Conservation (phyloP, 2,329 filamentous ascomycete species). For the Aspergillus hortae region DNA sequence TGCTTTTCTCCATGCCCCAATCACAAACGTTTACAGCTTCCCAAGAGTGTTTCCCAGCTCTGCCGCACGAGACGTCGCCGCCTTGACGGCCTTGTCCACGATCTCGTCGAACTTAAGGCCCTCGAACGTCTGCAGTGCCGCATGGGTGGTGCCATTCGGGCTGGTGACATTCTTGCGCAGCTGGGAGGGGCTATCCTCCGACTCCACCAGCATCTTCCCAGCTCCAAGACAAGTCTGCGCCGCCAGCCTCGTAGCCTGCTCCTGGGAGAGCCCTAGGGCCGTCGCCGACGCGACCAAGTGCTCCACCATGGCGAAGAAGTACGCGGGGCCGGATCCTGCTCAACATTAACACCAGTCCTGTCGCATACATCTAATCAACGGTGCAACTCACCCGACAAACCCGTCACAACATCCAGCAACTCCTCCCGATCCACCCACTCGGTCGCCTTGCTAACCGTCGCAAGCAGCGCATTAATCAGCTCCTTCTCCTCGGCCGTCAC, state of each 20-base stretch:
- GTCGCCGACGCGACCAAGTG: constrained; percentile 32
- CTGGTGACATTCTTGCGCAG: constrained; percentile 36
- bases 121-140: constrained; percentile 31
- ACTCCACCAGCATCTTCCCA: constrained; percentile 32
- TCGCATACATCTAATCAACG: background rate
- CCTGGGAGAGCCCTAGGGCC: constrained; percentile 26
- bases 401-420: constrained; percentile 34
- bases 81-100: constrained; percentile 31
- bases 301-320: constrained; percentile 37
- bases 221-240: constrained; percentile 34
- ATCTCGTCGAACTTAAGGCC: constrained; percentile 25
- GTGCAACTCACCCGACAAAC: constrained; percentile 28
- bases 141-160: constrained; percentile 33
- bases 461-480: constrained; percentile 26
- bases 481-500: constrained; percentile 27
- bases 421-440: constrained; percentile 35
- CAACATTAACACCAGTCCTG: background rate
- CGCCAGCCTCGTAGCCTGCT: constrained; percentile 32
- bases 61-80: constrained; percentile 28
- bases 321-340: constrained; percentile 33
- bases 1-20: too few species aligned
- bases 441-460: constrained; percentile 30
- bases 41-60: constrained; percentile 27
- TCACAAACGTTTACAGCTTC: constrained; percentile 9
- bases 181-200: constrained; percentile 26